phyloP scores from a whole-genome alignment of 148 eudicot genomes.

The Camellia lanceoleosa region DNA sequence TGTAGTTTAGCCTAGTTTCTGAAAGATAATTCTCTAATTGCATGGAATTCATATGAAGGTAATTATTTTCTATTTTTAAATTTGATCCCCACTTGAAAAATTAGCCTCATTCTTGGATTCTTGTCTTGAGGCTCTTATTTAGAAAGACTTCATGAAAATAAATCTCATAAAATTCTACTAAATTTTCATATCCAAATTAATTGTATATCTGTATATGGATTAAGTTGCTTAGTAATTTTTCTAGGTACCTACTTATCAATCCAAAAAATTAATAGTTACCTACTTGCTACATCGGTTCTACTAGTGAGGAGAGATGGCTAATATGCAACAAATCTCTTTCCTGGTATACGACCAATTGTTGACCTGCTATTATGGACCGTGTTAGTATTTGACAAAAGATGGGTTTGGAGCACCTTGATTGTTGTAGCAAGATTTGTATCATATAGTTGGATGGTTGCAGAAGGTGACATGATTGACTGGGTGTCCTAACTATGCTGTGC shows the following conservation, averaged over 20 bases:
- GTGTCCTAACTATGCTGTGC: not conserved
- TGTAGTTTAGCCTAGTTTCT: too few species aligned
- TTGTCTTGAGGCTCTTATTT: not conserved
- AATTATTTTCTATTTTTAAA: not conserved
- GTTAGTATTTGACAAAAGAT: not conserved
- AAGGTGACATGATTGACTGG: not conserved
- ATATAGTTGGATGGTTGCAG: not conserved
- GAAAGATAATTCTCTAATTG: too few species aligned
- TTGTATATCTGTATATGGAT: not conserved
- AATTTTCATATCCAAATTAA: not conserved
- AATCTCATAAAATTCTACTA: not conserved
- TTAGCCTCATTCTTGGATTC: not conserved
- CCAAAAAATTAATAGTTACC: not conserved
- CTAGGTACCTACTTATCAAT: not conserved
- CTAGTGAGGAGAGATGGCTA: not conserved
- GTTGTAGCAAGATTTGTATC: not conserved
- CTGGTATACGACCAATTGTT: not conserved
- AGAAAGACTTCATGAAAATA: not conserved
- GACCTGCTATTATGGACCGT: not conserved
- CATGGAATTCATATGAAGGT: not conserved
- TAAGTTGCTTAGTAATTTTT: not conserved
- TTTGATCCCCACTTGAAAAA: not conserved
- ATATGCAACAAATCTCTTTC: not conserved
- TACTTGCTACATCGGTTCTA: slow-evolving; percentile 1
- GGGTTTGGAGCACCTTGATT: not conserved